Percentiles rank a stretch among this genome's conserved stretches.
Evolutionary conservation across 805 yeast genomes (phyloP).

Genomic region (Saccharomyces jurei): DNA sequence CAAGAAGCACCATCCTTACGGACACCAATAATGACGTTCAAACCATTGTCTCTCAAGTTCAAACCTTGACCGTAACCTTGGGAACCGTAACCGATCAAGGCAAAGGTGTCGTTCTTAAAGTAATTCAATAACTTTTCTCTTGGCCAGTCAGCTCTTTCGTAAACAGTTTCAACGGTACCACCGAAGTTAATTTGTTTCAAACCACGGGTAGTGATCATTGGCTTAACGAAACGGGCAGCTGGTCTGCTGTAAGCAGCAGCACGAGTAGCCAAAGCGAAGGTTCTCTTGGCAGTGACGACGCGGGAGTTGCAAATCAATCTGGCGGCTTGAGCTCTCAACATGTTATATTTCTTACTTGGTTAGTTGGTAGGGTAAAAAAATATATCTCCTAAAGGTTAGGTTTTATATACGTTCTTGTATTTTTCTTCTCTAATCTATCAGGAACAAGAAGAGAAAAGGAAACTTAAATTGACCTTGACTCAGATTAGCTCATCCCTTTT

Average conservation of each 20-base stretch:
- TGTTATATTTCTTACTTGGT: conserved; percentile 4
- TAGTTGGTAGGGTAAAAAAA: background rate
- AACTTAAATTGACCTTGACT: background rate
- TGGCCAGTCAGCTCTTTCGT: conserved; percentile 99
- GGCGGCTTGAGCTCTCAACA: conserved; percentile 40
- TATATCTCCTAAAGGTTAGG: background rate
- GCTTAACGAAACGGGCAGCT: conserved; percentile 41
- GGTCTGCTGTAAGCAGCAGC: conserved; percentile 46
- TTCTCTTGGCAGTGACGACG: conserved; percentile 52
- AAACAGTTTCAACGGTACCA: conserved; percentile 89
- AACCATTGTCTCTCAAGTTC: conserved; percentile 97
- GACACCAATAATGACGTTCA: conserved; percentile 96
- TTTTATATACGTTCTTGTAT: background rate
- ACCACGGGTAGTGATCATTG: conserved; percentile 71
- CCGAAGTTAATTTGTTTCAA: conserved; percentile 93
- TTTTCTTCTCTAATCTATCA: background rate
- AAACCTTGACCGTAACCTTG: conserved; percentile 99
- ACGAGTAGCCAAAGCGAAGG: conserved; percentile 45
- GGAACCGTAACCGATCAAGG: conserved; percentile 98
- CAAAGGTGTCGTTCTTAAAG: conserved; percentile 97
- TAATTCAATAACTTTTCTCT: conserved; percentile 88
- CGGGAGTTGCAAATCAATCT: conserved; percentile 34
- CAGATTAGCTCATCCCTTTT: background rate
- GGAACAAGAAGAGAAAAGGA: background rate
- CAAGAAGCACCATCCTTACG: conserved; percentile 98